phyloP scores from a whole-genome alignment of 768 basidiomycete genomes.

The Lactarius sanguifluus region DNA sequence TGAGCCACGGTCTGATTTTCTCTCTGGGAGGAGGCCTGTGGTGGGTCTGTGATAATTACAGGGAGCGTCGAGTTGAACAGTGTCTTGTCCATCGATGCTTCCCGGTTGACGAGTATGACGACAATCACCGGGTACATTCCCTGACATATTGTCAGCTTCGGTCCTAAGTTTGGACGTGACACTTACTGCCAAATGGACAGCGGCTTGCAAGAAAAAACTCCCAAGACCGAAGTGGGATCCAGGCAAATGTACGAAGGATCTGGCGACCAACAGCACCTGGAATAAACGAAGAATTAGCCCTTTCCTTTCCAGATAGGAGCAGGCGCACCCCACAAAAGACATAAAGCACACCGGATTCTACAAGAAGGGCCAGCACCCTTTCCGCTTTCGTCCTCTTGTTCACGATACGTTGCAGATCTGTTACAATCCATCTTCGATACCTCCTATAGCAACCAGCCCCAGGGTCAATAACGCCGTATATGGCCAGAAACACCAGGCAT shows the following conservation, averaged over 20 bases:
- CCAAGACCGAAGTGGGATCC: not conserved
- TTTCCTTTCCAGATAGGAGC: not conserved
- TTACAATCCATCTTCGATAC: not conserved
- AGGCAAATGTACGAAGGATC: not conserved
- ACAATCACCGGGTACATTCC: not conserved
- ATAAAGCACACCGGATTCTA: not conserved
- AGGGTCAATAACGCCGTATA: not conserved
- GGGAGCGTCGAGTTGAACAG: not conserved
- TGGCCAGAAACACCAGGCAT: not conserved
- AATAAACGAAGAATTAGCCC: not conserved
- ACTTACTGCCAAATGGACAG: not conserved
- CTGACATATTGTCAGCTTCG: not conserved
- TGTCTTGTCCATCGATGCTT: not conserved
- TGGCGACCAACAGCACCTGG: not conserved
- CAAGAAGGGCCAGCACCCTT: not conserved
- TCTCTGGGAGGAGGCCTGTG: not conserved
- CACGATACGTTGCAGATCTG: not conserved
- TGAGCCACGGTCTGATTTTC: not conserved
- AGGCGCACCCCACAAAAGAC: not conserved
- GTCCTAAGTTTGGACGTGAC: not conserved
- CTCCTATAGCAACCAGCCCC: not conserved
- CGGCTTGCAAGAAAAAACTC: not conserved
- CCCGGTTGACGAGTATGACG: not conserved
- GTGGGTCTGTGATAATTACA: not conserved
- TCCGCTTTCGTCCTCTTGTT: not conserved